Base-by-base conservation (phyloP, 2,329 filamentous ascomycete genomes). In the Talaromyces funiculosus region DNA sequence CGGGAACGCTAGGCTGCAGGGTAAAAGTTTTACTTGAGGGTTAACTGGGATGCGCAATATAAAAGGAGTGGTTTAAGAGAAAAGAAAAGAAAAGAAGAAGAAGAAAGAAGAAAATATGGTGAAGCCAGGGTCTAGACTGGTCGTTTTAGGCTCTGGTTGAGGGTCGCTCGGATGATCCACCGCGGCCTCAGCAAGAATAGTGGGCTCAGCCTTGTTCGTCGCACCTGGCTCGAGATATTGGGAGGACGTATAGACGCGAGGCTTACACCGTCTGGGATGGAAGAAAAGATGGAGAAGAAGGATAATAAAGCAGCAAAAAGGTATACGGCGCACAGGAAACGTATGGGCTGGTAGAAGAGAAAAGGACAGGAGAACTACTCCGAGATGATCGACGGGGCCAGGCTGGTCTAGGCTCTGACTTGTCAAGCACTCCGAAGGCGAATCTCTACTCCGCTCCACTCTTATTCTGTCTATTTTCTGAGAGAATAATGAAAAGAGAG, bases 151-250 rank as follows among this genome's bases (percentile, higher is more conserved):
- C 38, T 47, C 16, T 12, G 43, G 12, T 57, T 35, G n/a, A 37
- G 40, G 55, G 55, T 47, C 55, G 40, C 55, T 37, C 51, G 51
- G 51, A 54, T 37, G 51, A 54, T 40, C 51, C 51, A 54, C 51
- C 51, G n/a, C n/a, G 51, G 51, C 33, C 26, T 47, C 51, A 24
- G 20, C 10, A 24, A n/a, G n/a, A n/a, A 18, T 7, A 16, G 16
- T 20, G 6, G 10, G n/a, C 45, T 20, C 49, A 26, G 53, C 53
- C 33, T 40, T 29, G 53, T 29, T n/a, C 29, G 6, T 26, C 3
- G 14, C 29, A 8, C 12, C 22, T 29, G 43, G 20, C 31, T n/a
- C n/a, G n/a, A n/a, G n/a, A n/a, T n/a, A n/a, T n/a, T n/a, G n/a
- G n/a, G n/a, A n/a, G n/a, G n/a, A n/a, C n/a, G n/a, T n/a, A n/a